Percentiles rank a stretch among this genome's conserved stretches.
phyloP scores from a whole-genome alignment of 73 alveolate genomes.

The Tetrahymena malaccensis region DNA sequence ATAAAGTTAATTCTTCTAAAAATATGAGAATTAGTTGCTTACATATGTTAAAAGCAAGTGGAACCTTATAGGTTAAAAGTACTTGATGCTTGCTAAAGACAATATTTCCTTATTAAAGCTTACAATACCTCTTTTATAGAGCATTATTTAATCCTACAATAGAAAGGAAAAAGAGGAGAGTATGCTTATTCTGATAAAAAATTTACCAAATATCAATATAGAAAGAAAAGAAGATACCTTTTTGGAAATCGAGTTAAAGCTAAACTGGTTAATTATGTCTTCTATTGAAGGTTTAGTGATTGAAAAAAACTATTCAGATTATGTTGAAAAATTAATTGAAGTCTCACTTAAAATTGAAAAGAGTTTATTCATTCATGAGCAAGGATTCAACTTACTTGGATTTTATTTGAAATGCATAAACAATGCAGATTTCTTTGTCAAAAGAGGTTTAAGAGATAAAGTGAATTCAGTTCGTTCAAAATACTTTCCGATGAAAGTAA shows the following conservation, averaged over 20 bases:
- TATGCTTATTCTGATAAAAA: not conserved
- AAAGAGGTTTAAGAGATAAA: not conserved
- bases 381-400: not conserved
- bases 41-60: not conserved
- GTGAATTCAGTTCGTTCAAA: not conserved
- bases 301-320: not conserved
- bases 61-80: not conserved
- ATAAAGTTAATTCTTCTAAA: slow-evolving; percentile 6
- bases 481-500: slow-evolving; percentile 16
- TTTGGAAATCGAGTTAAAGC: not conserved
- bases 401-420: not conserved
- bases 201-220: not conserved
- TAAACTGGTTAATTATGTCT: not conserved
- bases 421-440: not conserved
- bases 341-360: not conserved
- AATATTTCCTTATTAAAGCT: not conserved
- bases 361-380: not conserved
- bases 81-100: not conserved
- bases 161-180: not conserved
- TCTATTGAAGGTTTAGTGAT: not conserved
- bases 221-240: not conserved
- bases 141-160: not conserved
- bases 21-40: slow-evolving; percentile 2
- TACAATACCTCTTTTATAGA: not conserved
- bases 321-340: not conserved